Evolutionary conservation across 2,329 filamentous ascomycete species (phyloP).

Genomic region (Lachnellula hyalina): DNA sequence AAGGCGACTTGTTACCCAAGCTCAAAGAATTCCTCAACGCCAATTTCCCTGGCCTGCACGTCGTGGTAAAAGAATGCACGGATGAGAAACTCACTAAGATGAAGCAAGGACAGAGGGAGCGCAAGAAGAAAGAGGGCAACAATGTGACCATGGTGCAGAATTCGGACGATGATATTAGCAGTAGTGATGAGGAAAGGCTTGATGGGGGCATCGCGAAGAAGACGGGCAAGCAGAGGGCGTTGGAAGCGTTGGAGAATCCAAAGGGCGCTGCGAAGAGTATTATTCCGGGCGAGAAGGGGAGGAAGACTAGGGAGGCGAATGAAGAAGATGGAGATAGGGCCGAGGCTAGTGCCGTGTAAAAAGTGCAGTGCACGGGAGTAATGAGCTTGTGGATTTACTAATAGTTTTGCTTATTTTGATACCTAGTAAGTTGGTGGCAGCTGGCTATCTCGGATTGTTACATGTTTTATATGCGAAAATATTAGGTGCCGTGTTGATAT

Average conservation of each 20-base stretch:
- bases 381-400: not conserved
- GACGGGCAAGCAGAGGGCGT: constrained; percentile 49
- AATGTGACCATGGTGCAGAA: constrained; percentile 52
- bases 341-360: constrained; percentile 5
- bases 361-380: not conserved
- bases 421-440: no score
- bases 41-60: constrained; percentile 72
- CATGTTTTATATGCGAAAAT: no score
- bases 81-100: constrained; percentile 66
- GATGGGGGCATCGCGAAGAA: constrained; percentile 27
- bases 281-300: constrained; percentile 20
- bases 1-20: constrained; percentile 66
- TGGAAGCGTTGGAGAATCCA: constrained; percentile 38
- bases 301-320: constrained; percentile 14
- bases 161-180: constrained; percentile 33
- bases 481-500: no score
- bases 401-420: not conserved
- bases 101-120: constrained; percentile 69
- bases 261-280: constrained; percentile 19
- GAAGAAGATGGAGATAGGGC: constrained; percentile 17
- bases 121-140: constrained; percentile 61
- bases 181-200: constrained; percentile 33
- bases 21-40: constrained; percentile 64
- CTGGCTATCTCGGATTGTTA: no score
- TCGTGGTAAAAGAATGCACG: constrained; percentile 73